Evolutionary conservation across 441 rosid species (phyloP).

Genomic region (Gossypium davidsonii): DNA sequence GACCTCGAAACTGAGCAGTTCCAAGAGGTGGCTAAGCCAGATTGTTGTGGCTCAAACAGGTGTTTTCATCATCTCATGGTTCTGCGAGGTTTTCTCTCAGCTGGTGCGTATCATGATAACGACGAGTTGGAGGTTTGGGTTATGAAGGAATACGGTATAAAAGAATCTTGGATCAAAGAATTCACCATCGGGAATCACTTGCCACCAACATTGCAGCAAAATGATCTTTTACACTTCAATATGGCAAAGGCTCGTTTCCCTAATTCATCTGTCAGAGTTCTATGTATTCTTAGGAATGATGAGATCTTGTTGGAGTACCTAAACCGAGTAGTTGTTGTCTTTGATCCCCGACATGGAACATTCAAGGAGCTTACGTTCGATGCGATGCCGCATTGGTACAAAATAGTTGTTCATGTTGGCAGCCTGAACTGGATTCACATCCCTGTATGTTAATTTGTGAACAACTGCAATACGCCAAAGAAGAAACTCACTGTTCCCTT

Average conservation of each 20-base stretch:
- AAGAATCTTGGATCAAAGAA: conserved; percentile 68
- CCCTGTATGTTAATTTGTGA: neutral
- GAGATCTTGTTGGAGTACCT: conserved; percentile 61
- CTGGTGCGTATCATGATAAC: conserved; percentile 44
- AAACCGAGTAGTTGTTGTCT: conserved; percentile 45
- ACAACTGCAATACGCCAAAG: neutral
- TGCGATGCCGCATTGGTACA: conserved; percentile 59
- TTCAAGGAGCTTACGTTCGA: conserved; percentile 49
- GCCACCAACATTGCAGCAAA: conserved; percentile 48
- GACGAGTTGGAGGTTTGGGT: conserved; percentile 75
- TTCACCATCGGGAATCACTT: conserved; percentile 48
- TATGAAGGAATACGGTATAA: conserved; percentile 57
- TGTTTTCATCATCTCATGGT: conserved; percentile 44
- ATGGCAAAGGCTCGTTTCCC: conserved; percentile 30
- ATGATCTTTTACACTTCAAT: conserved; percentile 25
- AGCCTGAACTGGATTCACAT: conserved; percentile 24
- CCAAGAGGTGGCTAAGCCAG: conserved; percentile 63
- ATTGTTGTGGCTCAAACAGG: conserved; percentile 43
- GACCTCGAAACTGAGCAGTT: conserved; percentile 66
- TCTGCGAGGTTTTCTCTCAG: conserved; percentile 48
- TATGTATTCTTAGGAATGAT: conserved; percentile 47
- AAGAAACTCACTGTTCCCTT: neutral
- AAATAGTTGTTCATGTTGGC: conserved; percentile 47
- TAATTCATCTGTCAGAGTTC: conserved; percentile 30
- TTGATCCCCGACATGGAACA: conserved; percentile 41